Evolutionary conservation across 306 rosid genomes (phyloP).

Genomic region (Ormosia emarginata): DNA sequence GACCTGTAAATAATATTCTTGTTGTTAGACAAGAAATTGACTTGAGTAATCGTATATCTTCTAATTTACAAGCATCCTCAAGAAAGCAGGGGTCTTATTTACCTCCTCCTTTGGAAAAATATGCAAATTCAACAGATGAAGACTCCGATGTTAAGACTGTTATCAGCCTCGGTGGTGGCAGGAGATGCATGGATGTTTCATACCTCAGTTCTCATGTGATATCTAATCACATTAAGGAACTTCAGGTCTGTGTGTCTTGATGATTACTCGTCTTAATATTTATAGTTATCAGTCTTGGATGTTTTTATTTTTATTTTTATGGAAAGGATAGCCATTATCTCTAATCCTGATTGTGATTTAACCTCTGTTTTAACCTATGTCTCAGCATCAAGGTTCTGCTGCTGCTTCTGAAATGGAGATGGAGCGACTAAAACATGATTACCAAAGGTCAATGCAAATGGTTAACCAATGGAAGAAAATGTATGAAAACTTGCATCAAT

Average conservation of each 20-base stretch:
- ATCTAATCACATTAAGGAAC: constrained; percentile 51
- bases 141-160: constrained; percentile 28
- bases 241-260: constrained; percentile 53
- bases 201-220: constrained; percentile 45
- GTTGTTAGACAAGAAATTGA: constrained; percentile 40
- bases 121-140: constrained; percentile 40
- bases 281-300: no score
- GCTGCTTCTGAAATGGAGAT: constrained; percentile 71
- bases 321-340: background rate
- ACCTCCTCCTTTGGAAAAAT: constrained; percentile 63
- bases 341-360: background rate
- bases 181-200: constrained; percentile 12
- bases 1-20: constrained; percentile 43
- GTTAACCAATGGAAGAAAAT: constrained; percentile 57
- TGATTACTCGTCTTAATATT: background rate
- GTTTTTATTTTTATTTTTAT: background rate
- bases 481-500: constrained; percentile 64
- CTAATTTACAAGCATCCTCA: constrained; percentile 37
- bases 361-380: constrained; percentile 15
- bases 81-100: constrained; percentile 49
- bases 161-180: constrained; percentile 37
- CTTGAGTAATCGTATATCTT: constrained; percentile 8
- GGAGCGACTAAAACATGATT: constrained; percentile 56
- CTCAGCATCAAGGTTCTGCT: constrained; percentile 63
- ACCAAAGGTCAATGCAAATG: constrained; percentile 48